A percentile compares a stretch with the other conserved stretches of the same genome.
phyloP scores from a whole-genome alignment of 1,284 basidiomycete species.

The Microbotryum violaceum region DNA sequence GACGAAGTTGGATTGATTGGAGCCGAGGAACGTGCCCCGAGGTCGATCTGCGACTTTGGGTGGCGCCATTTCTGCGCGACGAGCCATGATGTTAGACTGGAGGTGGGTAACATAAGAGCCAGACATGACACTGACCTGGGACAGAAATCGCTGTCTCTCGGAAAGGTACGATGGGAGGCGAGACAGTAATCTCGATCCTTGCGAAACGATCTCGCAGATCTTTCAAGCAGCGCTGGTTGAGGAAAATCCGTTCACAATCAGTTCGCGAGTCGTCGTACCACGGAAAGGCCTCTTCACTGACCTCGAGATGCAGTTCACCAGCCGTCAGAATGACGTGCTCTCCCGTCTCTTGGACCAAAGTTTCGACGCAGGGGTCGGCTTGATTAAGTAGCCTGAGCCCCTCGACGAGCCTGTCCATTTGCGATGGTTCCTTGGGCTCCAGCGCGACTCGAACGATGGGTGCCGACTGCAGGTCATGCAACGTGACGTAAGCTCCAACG shows the following conservation, averaged over 20 bases:
- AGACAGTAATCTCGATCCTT: constrained; percentile 82
- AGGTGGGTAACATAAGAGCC: constrained; percentile 10
- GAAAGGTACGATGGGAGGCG: constrained; percentile 95
- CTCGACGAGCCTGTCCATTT: constrained; percentile 82
- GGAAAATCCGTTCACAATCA: constrained; percentile 3
- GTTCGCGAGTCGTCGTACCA: background rate
- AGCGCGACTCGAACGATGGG: constrained; percentile 95
- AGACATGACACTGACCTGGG: constrained; percentile 48
- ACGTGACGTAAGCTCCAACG: background rate
- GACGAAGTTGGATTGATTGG: constrained; percentile 62
- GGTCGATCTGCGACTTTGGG: constrained; percentile 64
- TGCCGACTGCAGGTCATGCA: constrained; percentile 49
- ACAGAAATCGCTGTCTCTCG: constrained; percentile 85
- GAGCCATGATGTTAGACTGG: background rate
- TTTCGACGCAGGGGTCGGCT: constrained; percentile 95
- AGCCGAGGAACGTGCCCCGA: constrained; percentile 70
- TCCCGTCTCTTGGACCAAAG: constrained; percentile 91
- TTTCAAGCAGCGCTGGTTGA: constrained; percentile 74
- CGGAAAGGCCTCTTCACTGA: constrained; percentile 37
- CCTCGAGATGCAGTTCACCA: constrained; percentile 93
- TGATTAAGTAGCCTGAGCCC: constrained; percentile 87
- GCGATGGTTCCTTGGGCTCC: constrained; percentile 76
- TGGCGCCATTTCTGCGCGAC: constrained; percentile 65
- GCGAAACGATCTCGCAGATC: constrained; percentile 94
- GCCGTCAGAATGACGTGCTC: constrained; percentile 96